phyloP scores from a whole-genome alignment of 2,329 filamentous ascomycete species.

The Bipolaris gigantea region DNA sequence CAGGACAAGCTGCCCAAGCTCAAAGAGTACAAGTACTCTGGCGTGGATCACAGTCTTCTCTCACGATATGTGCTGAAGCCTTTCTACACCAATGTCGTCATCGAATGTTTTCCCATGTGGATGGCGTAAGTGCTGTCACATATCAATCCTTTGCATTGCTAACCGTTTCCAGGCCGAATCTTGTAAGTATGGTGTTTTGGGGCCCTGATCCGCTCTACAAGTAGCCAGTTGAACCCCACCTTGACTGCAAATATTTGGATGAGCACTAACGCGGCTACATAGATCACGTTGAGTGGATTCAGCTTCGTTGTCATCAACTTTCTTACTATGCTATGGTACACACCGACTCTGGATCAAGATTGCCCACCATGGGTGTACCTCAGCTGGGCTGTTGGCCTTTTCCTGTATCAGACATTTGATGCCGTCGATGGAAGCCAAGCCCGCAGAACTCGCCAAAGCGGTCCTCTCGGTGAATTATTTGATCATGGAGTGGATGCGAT shows the following conservation, averaged over 20 bases:
- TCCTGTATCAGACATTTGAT: conserved; percentile 98
- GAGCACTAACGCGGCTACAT: conserved; percentile 9
- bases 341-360: conserved; percentile 88
- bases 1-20: conserved; percentile 86
- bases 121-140: conserved; percentile 72
- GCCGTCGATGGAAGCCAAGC: conserved; percentile 94
- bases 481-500: conserved; percentile 95
- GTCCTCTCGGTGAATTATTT: conserved; percentile 92
- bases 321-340: conserved; percentile 92
- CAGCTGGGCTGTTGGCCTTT: conserved; percentile 84
- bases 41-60: conserved; percentile 84
- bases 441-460: conserved; percentile 86
- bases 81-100: conserved; percentile 93
- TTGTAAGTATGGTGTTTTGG: conserved; percentile 32
- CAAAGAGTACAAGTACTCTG: conserved; percentile 92
- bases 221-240: neutral
- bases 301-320: conserved; percentile 87
- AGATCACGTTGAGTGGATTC: conserved; percentile 90
- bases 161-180: conserved; percentile 41
- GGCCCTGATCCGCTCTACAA: neutral
- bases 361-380: conserved; percentile 96
- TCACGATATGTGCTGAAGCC: conserved; percentile 96
- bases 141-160: conserved; percentile 14
- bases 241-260: conserved; percentile 1
- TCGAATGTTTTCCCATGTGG: conserved; percentile 89